Evolutionary conservation across 805 yeast genomes (phyloP), one percentile per base, ranked within the genome.

Genomic region (Yarrowia sp.): DNA sequence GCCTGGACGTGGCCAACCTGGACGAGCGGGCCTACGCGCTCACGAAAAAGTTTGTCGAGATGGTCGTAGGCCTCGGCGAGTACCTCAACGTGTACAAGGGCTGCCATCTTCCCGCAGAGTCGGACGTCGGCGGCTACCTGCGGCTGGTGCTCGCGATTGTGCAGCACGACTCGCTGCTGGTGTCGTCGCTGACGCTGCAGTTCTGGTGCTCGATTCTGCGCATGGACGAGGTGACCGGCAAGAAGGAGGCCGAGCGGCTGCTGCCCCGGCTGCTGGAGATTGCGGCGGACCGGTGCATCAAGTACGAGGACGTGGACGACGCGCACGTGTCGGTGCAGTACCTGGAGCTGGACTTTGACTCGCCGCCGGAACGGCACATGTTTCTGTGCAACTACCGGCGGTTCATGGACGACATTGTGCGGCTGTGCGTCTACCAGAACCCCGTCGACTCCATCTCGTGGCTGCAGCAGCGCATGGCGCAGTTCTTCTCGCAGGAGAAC

Each of bases 181-280:
- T 93, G 2, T 87, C 96, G 56, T 97, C 97, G 0, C 79, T 94
- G 16, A 88, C 97, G 0, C 75, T 94, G 59, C 97, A 91, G 71
- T 87, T 94, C 76, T 96, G 99, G 99, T 90, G 96, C 64, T 83
- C 93, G 1, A 84, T 93, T 66, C 76, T 96, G 58, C 81, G 99
- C 68, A 83, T 86, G 63, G 97, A 91, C 67, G 89, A 86, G 64
- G 77, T 88, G 21, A 66, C 68, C 32, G 63, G 69, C 16, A 68
- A 65, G 27, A 67, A 67, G 2, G 72, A 70, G 44, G 83, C 87
- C 41, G 78, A 79, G 59, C 75, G 75, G 7, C 73, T 87, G 14
- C 75, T 89, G 62, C 86, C 94, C 16, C 84, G 83, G 14, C 75
- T 94, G 39, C 76, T 96, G 51, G 88, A 88, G 67, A 81, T 83